Conservation (phyloP, 805 yeast species). For the Suhomyces sp. region DNA sequence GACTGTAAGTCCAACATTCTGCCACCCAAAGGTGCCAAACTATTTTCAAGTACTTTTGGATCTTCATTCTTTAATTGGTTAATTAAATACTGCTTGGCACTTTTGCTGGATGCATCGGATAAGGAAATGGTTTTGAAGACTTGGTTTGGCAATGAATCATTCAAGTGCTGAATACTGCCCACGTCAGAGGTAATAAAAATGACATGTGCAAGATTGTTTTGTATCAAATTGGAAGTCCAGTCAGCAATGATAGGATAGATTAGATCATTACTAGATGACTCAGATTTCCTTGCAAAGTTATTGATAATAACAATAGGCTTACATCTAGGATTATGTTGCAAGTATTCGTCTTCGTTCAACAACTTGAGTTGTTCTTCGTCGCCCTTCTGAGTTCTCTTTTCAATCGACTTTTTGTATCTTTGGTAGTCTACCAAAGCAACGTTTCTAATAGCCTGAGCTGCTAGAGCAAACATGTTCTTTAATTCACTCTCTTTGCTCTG, state of each 20-base stretch:
- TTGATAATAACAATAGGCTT: slow-evolving; percentile 86
- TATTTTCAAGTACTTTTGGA: slow-evolving; percentile 45
- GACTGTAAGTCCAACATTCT: slow-evolving; percentile 92
- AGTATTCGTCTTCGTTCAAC: slow-evolving; percentile 71
- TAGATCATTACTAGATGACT: slow-evolving; percentile 50
- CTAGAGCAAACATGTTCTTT: slow-evolving; percentile 71
- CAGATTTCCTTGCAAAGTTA: slow-evolving; percentile 59
- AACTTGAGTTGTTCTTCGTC: slow-evolving; percentile 25
- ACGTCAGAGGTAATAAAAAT: slow-evolving; percentile 83
- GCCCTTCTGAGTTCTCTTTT: slow-evolving; percentile 16
- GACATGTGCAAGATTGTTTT: slow-evolving; percentile 84
- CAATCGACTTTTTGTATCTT: slow-evolving; percentile 23
- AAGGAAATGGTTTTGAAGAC: slow-evolving; percentile 73
- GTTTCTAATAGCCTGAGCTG: slow-evolving; percentile 70
- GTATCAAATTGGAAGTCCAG: slow-evolving; percentile 81
- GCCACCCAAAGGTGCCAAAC: slow-evolving; percentile 83
- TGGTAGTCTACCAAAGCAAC: slow-evolving; percentile 41
- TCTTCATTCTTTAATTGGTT: slow-evolving; percentile 44
- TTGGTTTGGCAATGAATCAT: slow-evolving; percentile 78
- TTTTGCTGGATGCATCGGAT: slow-evolving; percentile 73
- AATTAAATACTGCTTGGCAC: slow-evolving; percentile 68
- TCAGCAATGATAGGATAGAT: slow-evolving; percentile 74
- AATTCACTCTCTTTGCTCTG: slow-evolving; percentile 81
- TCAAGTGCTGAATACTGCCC: slow-evolving; percentile 64
- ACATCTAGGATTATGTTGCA: slow-evolving; percentile 79